Evolutionary conservation across 768 basidiomycete species (phyloP).

Genomic region (Trametes gibbosa): DNA sequence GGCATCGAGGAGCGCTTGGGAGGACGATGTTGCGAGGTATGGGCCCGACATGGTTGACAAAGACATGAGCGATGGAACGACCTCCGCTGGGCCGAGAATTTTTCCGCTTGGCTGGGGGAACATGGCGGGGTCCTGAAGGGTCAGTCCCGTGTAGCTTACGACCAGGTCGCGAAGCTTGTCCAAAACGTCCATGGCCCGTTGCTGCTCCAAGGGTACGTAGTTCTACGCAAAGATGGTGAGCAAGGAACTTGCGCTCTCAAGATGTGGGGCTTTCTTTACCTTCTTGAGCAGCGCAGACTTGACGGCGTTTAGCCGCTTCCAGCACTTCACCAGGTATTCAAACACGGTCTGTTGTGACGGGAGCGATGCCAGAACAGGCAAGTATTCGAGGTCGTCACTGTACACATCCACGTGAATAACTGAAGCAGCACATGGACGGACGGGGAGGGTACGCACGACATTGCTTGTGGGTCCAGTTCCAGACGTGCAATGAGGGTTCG

Average conservation of each 20-base stretch:
- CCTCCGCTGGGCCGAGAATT: slow-evolving; percentile 73
- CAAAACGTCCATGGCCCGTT: slow-evolving; percentile 58
- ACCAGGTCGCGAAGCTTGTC: slow-evolving; percentile 81
- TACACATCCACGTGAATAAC: slow-evolving; percentile 3
- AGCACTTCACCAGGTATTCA: slow-evolving; percentile 87
- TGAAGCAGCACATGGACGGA: not conserved
- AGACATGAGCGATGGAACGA: slow-evolving; percentile 78
- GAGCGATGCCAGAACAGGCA: slow-evolving; percentile 71
- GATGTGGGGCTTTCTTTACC: too few relatives aligned
- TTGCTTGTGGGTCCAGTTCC: slow-evolving; percentile 68
- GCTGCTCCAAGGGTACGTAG: slow-evolving; percentile 59
- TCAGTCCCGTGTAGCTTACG: slow-evolving; percentile 86
- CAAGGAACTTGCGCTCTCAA: not conserved
- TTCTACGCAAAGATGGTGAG: slow-evolving; percentile 35
- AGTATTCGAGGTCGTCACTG: slow-evolving; percentile 75
- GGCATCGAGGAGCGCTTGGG: slow-evolving; percentile 52
- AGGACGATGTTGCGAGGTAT: slow-evolving; percentile 46
- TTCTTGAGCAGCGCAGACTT: slow-evolving; percentile 58
- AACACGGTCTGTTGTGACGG: slow-evolving; percentile 78
- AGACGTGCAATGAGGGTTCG: slow-evolving; percentile 81
- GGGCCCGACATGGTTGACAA: slow-evolving; percentile 68
- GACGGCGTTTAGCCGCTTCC: slow-evolving; percentile 77
- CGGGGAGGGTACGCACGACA: slow-evolving; percentile 58
- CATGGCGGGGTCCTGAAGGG: slow-evolving; percentile 89
- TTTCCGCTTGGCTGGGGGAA: slow-evolving; percentile 87